Percentiles rank a stretch among this genome's conserved stretches.
Conservation (phyloP, 352 stramenopile species). For the Pythium phragmiticola region DNA sequence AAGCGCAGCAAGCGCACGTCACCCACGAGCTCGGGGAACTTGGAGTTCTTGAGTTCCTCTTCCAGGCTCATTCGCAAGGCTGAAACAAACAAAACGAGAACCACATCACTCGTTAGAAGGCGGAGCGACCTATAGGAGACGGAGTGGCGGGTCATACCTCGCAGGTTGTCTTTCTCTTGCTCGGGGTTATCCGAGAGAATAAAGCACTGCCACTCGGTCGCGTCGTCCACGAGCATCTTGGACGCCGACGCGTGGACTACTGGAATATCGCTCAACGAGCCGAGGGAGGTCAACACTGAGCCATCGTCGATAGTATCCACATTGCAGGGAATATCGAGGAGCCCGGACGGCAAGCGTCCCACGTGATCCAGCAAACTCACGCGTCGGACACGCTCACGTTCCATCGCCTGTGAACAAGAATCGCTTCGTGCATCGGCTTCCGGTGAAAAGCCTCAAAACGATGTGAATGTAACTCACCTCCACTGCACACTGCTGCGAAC, state of each 20-base stretch:
- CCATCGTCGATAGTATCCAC: neutral
- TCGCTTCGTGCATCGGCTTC: neutral
- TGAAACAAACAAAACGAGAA: conserved; percentile 32
- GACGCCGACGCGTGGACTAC: conserved; percentile 49
- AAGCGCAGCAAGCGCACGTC: conserved; percentile 71
- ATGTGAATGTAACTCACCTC: conserved; percentile 19
- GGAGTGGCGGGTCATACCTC: conserved; percentile 30
- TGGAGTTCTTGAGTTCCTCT: conserved; percentile 48
- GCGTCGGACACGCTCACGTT: conserved; percentile 55
- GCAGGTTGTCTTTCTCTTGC: conserved; percentile 58
- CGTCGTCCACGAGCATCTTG: conserved; percentile 62
- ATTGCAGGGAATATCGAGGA: conserved; percentile 2
- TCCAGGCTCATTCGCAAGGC: conserved; percentile 60
- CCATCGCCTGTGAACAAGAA: conserved; percentile 32
- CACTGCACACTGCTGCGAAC: conserved; percentile 35
- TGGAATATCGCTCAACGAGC: conserved; percentile 57
- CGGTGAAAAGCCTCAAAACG: neutral
- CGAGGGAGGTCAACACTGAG: neutral
- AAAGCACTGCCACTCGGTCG: conserved; percentile 61
- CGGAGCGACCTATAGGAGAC: neutral
- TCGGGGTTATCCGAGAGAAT: conserved; percentile 62
- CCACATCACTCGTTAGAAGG: neutral
- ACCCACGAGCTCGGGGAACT: conserved; percentile 52
- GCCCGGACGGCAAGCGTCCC: conserved; percentile 26
- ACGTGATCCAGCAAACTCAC: conserved; percentile 51